A percentile compares a stretch with the other conserved stretches of the same genome.
phyloP scores from a whole-genome alignment of 768 basidiomycete genomes.

The Auricularia sp. region DNA sequence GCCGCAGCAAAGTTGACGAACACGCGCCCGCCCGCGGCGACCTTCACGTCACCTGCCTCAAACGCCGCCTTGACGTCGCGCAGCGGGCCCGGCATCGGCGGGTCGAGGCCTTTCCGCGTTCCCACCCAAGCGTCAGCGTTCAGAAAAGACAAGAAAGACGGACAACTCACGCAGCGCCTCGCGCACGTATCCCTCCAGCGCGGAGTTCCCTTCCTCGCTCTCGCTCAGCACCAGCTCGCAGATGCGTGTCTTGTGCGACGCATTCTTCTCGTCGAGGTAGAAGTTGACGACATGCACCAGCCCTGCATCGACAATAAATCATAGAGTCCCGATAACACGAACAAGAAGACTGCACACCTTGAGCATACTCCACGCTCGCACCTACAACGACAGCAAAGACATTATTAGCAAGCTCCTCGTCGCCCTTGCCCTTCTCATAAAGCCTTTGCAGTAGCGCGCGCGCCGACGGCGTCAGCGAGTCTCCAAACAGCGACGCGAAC shows the following conservation, averaged over 20 bases:
- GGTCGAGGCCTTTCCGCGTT: slow-evolving; percentile 9
- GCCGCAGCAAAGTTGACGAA: slow-evolving; percentile 1
- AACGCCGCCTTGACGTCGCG: neutral
- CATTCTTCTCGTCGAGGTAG: slow-evolving; percentile 34
- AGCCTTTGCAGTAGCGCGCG: slow-evolving; percentile 3
- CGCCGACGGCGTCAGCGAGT: neutral
- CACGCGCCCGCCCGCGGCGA: neutral
- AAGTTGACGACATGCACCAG: slow-evolving; percentile 50
- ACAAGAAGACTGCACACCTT: slow-evolving; percentile 30
- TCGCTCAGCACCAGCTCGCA: slow-evolving; percentile 8
- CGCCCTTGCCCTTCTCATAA: slow-evolving; percentile 14
- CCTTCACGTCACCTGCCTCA: slow-evolving; percentile 3
- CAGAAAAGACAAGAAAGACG: neutral
- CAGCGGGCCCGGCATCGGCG: slow-evolving; percentile 6
- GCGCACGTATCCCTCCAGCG: slow-evolving; percentile 11
- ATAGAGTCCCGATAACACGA: neutral
- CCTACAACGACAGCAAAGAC: slow-evolving; percentile 42
- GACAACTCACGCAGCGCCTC: slow-evolving; percentile 14
- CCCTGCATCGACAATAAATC: slow-evolving; percentile 40
- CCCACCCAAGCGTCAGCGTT: neutral
- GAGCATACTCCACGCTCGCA: slow-evolving; percentile 7
- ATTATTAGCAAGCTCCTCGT: slow-evolving; percentile 33
- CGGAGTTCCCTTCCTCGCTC: slow-evolving; percentile 4
- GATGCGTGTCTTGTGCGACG: slow-evolving; percentile 12
- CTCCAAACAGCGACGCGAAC: neutral